These are phyloP conservation scores for Mallotus japonicus DNA, from an alignment of 441 rosid genomes.

Conservation along the genomic window DNA sequence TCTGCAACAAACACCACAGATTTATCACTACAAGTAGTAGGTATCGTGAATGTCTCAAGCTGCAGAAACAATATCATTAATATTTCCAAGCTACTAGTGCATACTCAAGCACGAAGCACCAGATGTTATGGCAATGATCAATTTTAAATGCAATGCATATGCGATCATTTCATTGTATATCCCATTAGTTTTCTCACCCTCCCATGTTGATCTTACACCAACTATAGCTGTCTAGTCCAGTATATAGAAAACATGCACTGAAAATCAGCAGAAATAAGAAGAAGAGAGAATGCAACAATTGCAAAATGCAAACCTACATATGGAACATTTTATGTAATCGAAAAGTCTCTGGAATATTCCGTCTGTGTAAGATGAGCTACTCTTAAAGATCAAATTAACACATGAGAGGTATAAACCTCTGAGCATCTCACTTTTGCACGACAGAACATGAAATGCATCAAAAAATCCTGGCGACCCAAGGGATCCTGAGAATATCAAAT, in stretches of 20 bases:
- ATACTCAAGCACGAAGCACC: background rate
- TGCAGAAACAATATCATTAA: background rate
- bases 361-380: background rate
- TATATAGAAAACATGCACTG: background rate
- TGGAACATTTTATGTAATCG: too few relatives aligned
- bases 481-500: background rate
- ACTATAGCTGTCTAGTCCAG: background rate
- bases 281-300: background rate
- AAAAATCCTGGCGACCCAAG: background rate
- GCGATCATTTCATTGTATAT: background rate
- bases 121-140: background rate
- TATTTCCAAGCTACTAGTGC: background rate
- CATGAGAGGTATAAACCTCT: background rate
- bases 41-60: background rate
- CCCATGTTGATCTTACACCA: too few relatives aligned
- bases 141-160: background rate
- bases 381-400: background rate
- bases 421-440: background rate
- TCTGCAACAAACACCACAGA: conserved; percentile 36
- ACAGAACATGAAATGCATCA: background rate
- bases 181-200: background rate
- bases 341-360: background rate
- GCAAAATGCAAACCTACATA: background rate
- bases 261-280: background rate
- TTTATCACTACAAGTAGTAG: background rate